These are phyloP conservation scores for Cercospora berteroae DNA, from an alignment of 2,329 filamentous ascomycete genomes.

Conservation along the genomic window DNA sequence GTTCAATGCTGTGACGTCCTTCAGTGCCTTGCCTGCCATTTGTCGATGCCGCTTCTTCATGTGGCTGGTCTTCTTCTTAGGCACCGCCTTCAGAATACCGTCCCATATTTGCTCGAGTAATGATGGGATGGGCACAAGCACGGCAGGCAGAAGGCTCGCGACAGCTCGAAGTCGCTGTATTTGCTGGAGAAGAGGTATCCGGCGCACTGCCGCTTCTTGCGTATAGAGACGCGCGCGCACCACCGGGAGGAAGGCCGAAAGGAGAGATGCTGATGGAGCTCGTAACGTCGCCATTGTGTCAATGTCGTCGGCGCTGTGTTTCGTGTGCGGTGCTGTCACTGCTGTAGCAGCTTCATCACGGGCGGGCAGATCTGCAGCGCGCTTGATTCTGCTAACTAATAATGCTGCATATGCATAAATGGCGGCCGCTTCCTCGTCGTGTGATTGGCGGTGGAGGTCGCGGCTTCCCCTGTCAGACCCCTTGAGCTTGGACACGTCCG, in stretches of 20 bases:
- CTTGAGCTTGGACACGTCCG: conserved; percentile 20
- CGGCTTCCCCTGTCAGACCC: conserved; percentile 23
- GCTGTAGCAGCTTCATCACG: not conserved
- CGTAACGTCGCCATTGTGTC: conserved; percentile 41
- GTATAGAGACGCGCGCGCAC: conserved; percentile 45
- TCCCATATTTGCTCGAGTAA: conserved; percentile 88
- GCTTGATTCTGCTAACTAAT: conserved; percentile 7
- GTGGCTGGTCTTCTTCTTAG: conserved; percentile 98
- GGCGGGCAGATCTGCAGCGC: not conserved
- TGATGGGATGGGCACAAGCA: conserved; percentile 64
- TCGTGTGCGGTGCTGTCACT: not conserved
- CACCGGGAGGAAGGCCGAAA: conserved; percentile 55
- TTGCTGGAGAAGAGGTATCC: conserved; percentile 45
- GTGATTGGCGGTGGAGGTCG: conserved; percentile 17
- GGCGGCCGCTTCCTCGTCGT: conserved; percentile 14
- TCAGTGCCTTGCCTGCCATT: conserved; percentile 90
- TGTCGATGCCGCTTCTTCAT: conserved; percentile 91
- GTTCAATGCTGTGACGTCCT: conserved; percentile 84
- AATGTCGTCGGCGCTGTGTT: conserved; percentile 2
- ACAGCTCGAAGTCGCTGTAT: conserved; percentile 44
- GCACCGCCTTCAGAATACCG: conserved; percentile 83
- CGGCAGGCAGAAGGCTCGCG: conserved; percentile 47
- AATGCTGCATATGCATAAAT: conserved; percentile 16
- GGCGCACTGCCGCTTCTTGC: conserved; percentile 46
- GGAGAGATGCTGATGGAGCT: conserved; percentile 42